Percentiles rank a stretch among this genome's conserved stretches.
Conservation (phyloP, 2,329 filamentous ascomycete species). For the Aspergillus texensis region DNA sequence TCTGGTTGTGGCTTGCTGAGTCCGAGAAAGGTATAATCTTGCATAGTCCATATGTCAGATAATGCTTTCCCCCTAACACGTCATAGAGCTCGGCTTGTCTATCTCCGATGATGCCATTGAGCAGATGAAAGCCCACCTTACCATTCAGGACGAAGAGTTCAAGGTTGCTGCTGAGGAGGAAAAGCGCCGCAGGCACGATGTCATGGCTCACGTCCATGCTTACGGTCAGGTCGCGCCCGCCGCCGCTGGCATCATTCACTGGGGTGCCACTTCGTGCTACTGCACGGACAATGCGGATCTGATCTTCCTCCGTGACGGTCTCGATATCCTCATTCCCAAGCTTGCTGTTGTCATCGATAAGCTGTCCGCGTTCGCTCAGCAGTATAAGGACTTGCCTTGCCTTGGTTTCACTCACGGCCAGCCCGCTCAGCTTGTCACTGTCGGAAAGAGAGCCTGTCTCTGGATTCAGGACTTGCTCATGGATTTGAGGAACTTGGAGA, state of each 20-base stretch:
- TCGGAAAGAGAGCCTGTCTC: slow-evolving; percentile 67
- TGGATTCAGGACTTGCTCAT: slow-evolving; percentile 78
- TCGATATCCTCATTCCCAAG: slow-evolving; percentile 77
- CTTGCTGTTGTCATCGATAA: slow-evolving; percentile 78
- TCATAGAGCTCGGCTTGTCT: slow-evolving; percentile 68
- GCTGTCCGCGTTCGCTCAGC: slow-evolving; percentile 69
- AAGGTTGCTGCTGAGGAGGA: slow-evolving; percentile 75
- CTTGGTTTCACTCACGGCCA: slow-evolving; percentile 75
- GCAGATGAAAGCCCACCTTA: slow-evolving; percentile 73
- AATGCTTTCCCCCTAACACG: slow-evolving; percentile 27
- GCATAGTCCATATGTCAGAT: slow-evolving; percentile 7
- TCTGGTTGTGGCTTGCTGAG: slow-evolving; percentile 86
- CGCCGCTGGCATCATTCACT: slow-evolving; percentile 82
- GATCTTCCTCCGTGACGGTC: slow-evolving; percentile 73
- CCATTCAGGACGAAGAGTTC: slow-evolving; percentile 78
- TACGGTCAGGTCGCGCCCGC: slow-evolving; percentile 74
- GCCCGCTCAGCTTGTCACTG: slow-evolving; percentile 62
- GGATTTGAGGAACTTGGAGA: slow-evolving; percentile 74
- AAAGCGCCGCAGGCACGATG: slow-evolving; percentile 68
- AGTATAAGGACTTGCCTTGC: slow-evolving; percentile 73
- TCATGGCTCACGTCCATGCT: slow-evolving; percentile 70
- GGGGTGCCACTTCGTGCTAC: slow-evolving; percentile 63
- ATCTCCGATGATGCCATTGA: slow-evolving; percentile 75
- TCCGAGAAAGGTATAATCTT: slow-evolving; percentile 60
- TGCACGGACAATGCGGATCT: slow-evolving; percentile 75